These are phyloP conservation scores for Xylaria telfairii DNA, from an alignment of 495 filamentous ascomycete genomes.

Conservation along the genomic window DNA sequence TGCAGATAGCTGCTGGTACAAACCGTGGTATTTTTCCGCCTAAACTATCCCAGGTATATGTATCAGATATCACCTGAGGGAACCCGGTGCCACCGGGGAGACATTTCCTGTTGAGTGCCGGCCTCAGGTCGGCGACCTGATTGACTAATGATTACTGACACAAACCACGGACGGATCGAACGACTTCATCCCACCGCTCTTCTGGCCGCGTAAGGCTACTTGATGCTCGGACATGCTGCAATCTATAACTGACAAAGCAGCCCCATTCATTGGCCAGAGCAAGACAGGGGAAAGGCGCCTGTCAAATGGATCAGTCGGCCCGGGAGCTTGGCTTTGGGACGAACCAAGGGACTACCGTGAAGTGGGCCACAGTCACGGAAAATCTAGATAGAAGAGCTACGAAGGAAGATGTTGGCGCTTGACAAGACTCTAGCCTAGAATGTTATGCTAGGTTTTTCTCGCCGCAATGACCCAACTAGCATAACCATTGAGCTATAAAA, in stretches of 20 bases:
- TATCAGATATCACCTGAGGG: neutral
- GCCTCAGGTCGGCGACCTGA: too few species aligned
- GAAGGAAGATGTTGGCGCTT: neutral
- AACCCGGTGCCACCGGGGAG: neutral
- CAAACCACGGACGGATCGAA: neutral
- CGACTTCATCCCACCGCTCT: neutral
- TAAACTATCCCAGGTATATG: neutral
- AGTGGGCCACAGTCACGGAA: neutral
- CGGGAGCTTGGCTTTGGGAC: neutral
- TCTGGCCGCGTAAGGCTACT: neutral
- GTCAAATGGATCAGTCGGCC: neutral
- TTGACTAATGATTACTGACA: neutral
- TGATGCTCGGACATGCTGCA: neutral
- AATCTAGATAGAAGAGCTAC: neutral
- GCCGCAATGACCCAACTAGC: neutral
- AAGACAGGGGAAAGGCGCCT: neutral
- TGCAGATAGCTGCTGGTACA: neutral
- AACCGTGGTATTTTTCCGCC: neutral
- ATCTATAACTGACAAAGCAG: neutral
- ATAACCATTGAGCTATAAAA: neutral
- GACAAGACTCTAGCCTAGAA: neutral
- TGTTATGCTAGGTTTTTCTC: neutral
- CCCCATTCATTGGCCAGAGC: neutral
- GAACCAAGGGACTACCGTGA: neutral
- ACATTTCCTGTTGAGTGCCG: neutral